phyloP scores from a whole-genome alignment of 2,329 filamentous ascomycete genomes.

The Hypoxylon sp. region DNA sequence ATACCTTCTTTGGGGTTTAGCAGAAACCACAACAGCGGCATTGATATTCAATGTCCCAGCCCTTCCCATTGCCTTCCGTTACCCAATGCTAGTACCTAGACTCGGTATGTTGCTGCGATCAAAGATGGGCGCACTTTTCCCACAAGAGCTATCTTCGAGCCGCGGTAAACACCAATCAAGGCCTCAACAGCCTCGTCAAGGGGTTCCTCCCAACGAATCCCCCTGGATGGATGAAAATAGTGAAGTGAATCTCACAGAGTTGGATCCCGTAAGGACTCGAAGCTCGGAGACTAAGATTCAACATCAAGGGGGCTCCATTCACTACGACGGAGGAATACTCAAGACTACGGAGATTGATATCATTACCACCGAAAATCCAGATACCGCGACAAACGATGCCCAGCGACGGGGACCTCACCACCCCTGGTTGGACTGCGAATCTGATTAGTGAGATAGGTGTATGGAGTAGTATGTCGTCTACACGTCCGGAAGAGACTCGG shows the following conservation, averaged over 20 bases:
- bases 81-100: neutral
- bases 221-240: conserved; percentile 4
- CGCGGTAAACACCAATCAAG: neutral
- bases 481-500: too few species aligned
- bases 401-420: neutral
- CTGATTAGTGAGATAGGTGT: neutral
- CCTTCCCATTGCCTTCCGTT: conserved; percentile 5
- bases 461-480: too few species aligned
- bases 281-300: neutral
- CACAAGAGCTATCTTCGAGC: neutral
- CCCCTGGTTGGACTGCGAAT: conserved; percentile 10
- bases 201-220: neutral
- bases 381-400: neutral
- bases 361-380: neutral
- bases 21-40: conserved; percentile 1
- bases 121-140: neutral
- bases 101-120: neutral
- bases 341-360: conserved; percentile 9
- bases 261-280: conserved; percentile 2
- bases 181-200: neutral
- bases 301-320: neutral
- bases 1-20: neutral
- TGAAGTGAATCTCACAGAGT: neutral
- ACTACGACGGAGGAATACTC: conserved; percentile 9
- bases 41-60: conserved; percentile 7